These are phyloP conservation scores for Oxytropis ochrocephala DNA, from an alignment of 306 rosid species.

Conservation along the genomic window DNA sequence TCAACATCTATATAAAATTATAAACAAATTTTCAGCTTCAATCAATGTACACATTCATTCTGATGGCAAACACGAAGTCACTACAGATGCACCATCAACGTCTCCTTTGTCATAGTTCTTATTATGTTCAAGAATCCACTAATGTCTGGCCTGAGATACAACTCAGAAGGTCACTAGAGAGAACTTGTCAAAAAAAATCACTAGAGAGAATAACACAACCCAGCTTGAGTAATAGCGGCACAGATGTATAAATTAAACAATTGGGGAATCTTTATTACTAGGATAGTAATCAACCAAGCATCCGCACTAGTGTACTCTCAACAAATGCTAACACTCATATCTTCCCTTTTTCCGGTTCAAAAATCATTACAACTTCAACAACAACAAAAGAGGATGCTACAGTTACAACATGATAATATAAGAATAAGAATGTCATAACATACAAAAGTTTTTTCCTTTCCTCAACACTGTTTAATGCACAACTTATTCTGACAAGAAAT, in stretches of 20 bases:
- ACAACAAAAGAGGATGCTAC: slow-evolving; percentile 22
- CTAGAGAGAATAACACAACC: neutral
- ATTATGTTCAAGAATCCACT: no score
- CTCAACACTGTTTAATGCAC: slow-evolving; percentile 26
- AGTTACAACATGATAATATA: slow-evolving; percentile 19
- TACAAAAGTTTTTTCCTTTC: slow-evolving; percentile 24
- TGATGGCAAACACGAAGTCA: no score
- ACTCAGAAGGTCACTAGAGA: no score
- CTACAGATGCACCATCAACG: no score
- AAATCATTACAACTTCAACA: slow-evolving; percentile 23
- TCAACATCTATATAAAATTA: no score
- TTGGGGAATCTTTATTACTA: slow-evolving; percentile 28
- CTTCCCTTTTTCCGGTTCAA: slow-evolving; percentile 18
- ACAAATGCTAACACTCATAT: slow-evolving; percentile 21
- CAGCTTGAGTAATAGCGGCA: neutral
- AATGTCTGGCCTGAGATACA: no score
- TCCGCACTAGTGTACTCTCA: slow-evolving; percentile 8
- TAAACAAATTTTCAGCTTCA: no score
- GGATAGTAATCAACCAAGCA: slow-evolving; percentile 23
- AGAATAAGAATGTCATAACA: slow-evolving; percentile 28
- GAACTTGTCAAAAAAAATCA: neutral
- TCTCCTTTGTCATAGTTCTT: no score
- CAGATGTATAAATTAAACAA: slow-evolving; percentile 1
- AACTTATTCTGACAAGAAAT: slow-evolving; percentile 45
- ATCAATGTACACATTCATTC: no score